phyloP scores from a whole-genome alignment of 75 land plant genomes.

The Ceratopteris richardii region DNA sequence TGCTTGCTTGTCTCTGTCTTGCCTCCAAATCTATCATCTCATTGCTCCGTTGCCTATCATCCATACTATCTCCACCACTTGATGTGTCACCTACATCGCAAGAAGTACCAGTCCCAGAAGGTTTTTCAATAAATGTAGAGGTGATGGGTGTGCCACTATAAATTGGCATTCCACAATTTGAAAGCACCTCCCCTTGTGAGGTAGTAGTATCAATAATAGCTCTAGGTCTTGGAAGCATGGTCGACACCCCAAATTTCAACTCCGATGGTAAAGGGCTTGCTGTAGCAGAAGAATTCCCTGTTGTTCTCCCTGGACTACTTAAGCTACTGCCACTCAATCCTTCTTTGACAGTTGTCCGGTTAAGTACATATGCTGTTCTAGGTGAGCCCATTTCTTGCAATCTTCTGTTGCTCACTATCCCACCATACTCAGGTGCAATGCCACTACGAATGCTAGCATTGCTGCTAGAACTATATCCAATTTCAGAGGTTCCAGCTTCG shows the following conservation, averaged over 20 bases:
- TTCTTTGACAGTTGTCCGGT: slow-evolving; percentile 29
- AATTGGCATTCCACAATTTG: slow-evolving; percentile 15
- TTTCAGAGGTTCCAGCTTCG: slow-evolving; percentile 18
- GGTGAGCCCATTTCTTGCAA: slow-evolving; percentile 9
- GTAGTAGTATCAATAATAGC: neutral
- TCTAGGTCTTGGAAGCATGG: slow-evolving; percentile 1
- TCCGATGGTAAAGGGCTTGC: slow-evolving; percentile 40
- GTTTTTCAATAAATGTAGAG: slow-evolving; percentile 12
- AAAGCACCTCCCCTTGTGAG: neutral
- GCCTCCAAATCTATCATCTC: slow-evolving; percentile 20
- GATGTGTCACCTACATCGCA: slow-evolving; percentile 22
- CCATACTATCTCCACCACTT: slow-evolving; percentile 26
- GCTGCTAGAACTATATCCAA: slow-evolving; percentile 40
- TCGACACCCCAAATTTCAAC: slow-evolving; percentile 10
- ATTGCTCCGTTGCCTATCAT: slow-evolving; percentile 28
- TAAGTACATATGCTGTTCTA: slow-evolving; percentile 22
- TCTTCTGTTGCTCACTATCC: slow-evolving; percentile 12
- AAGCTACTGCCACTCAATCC: slow-evolving; percentile 42
- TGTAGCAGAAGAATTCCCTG: slow-evolving; percentile 22
- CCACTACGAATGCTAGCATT: slow-evolving; percentile 45
- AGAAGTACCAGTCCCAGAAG: slow-evolving; percentile 10
- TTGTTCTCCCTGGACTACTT: slow-evolving; percentile 38
- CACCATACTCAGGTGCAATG: slow-evolving; percentile 33
- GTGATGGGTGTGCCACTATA: slow-evolving; percentile 8
- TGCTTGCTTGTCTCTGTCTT: slow-evolving; percentile 21